These are phyloP conservation scores for Solanum infundibuliforme DNA, from an alignment of 257 asterid genomes.

Conservation along the genomic window DNA sequence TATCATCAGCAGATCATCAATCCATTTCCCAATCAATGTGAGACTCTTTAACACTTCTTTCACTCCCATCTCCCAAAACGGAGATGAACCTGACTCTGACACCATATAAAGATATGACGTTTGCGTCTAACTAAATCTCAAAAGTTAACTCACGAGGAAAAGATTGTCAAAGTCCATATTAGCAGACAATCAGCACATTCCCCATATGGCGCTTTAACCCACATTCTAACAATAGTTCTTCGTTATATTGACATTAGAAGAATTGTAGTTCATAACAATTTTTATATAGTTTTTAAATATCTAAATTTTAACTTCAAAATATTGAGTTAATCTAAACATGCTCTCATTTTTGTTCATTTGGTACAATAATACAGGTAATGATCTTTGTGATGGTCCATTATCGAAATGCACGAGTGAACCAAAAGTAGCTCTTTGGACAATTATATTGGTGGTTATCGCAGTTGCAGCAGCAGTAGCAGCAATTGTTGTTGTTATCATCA, in stretches of 20 bases:
- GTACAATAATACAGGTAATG: slow-evolving; percentile 23
- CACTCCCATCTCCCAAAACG: background rate
- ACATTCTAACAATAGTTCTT: background rate
- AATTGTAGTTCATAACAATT: background rate
- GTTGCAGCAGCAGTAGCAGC: slow-evolving; percentile 31
- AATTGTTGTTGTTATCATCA: slow-evolving; percentile 38
- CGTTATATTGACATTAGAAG: background rate
- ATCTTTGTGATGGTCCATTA: slow-evolving; percentile 67
- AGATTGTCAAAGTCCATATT: background rate
- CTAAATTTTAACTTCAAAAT: background rate
- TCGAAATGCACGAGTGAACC: slow-evolving; percentile 18
- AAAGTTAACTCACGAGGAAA: no score
- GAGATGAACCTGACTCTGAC: background rate
- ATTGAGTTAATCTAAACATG: background rate
- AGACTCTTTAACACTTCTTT: background rate
- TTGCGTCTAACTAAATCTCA: no score
- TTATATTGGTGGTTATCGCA: slow-evolving; percentile 18
- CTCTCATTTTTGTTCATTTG: background rate
- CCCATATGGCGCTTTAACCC: background rate
- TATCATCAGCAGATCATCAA: no score
- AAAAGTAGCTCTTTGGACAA: slow-evolving; percentile 24
- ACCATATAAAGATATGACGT: no score
- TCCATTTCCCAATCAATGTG: background rate
- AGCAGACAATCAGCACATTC: background rate
- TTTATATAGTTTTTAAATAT: background rate